phyloP scores from a whole-genome alignment of 2,329 filamentous ascomycete species.

The Colletotrichum neosansevieriae region DNA sequence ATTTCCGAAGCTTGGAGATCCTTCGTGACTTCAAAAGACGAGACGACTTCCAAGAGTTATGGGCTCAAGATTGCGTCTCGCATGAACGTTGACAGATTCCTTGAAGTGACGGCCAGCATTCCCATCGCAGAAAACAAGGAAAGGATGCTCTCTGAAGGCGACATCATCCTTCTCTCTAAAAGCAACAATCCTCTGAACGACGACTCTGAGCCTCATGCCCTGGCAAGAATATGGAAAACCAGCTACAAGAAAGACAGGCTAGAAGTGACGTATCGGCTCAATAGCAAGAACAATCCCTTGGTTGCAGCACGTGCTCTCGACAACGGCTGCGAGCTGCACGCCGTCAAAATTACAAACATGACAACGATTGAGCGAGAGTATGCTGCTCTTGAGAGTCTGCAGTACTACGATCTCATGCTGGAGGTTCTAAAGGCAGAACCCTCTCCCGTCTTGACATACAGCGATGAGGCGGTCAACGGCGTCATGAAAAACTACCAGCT shows the following conservation, averaged over 20 bases:
- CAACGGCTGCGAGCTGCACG: slow-evolving; percentile 77
- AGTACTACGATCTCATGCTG: slow-evolving; percentile 96
- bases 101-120: slow-evolving; percentile 91
- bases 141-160: slow-evolving; percentile 81
- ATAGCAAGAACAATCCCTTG: slow-evolving; percentile 73
- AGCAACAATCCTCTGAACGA: slow-evolving; percentile 76
- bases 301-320: slow-evolving; percentile 66
- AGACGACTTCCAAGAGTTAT: slow-evolving; percentile 83
- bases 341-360: slow-evolving; percentile 89
- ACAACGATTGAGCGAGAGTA: slow-evolving; percentile 96
- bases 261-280: slow-evolving; percentile 88
- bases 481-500: slow-evolving; percentile 83
- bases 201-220: slow-evolving; percentile 78
- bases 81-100: slow-evolving; percentile 90
- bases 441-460: slow-evolving; percentile 86
- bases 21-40: slow-evolving; percentile 90
- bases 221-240: slow-evolving; percentile 85
- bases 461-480: slow-evolving; percentile 76
- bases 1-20: slow-evolving; percentile 96
- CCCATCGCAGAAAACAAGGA: slow-evolving; percentile 78
- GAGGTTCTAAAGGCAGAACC: slow-evolving; percentile 92
- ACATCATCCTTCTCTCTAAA: slow-evolving; percentile 88
- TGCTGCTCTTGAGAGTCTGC: slow-evolving; percentile 87
- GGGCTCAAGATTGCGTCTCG: slow-evolving; percentile 90
- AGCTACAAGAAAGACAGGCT: slow-evolving; percentile 84